Evolutionary conservation across 2,329 filamentous ascomycete species (phyloP), one percentile per base, ranked within the genome.

Genomic region (Ascochyta fabae): DNA sequence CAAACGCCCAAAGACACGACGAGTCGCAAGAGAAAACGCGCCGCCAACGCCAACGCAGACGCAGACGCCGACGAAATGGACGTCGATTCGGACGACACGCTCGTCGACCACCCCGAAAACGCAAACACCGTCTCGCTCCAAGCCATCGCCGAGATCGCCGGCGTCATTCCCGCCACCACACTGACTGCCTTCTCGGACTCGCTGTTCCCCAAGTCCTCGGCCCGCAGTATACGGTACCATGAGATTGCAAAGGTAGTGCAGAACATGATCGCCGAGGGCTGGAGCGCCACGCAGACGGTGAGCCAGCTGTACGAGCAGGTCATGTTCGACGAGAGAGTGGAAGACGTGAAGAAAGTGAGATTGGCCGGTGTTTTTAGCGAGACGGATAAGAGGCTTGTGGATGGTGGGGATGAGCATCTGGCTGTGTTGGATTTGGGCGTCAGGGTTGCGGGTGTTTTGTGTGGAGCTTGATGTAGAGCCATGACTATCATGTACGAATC

Each of bases 371-470:
- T 94, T 3, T 99, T 99, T 72, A 97, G 93, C 0, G 93, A 98
- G 75, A 84, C 94, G 26, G 95, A 99, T 73, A 98, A 98, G 82
- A 85, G 95, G 62, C 78, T 99, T 42, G 89, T 96, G 6, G 96
- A 99, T 75, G 95, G 95, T 8, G 90, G 93, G 2, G 95, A 99
- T 71, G 95, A 99, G 78, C 94, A 99, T 73, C 80, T 99, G 23
- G 92, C 91, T 1, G 89, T 98, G 56, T 79, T 99, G 29, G 94
- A 99, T 75, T 73, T 98, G 62, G 84, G 89, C 6, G 81, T 98
- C 70, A 87, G 91, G 69, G 89, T 96, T 78, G 91, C 91, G 0
- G 85, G 84, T 27, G 87, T 95, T 54, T 72, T 96, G 72, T 81
- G 80, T 38, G 53, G 53, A 16, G 53, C 53, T 7, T 56, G 35